A percentile compares a stretch with the other conserved stretches of the same genome.
phyloP scores from a whole-genome alignment of 257 asterid species.

The Galeopsis tetrahit region DNA sequence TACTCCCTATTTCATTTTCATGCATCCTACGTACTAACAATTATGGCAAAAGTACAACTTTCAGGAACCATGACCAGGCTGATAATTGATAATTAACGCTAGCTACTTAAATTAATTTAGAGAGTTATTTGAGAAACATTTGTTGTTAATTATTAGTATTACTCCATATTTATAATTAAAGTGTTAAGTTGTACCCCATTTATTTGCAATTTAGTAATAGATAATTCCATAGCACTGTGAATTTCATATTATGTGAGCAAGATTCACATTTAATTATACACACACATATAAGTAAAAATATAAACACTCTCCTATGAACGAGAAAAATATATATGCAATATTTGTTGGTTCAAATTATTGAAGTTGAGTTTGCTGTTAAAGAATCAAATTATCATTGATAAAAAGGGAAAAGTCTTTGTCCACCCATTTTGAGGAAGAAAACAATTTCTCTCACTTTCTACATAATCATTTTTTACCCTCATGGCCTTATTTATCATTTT shows the following conservation, averaged over 20 bases:
- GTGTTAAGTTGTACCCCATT: too few species aligned
- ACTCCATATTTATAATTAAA: neutral
- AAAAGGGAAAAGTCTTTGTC: neutral
- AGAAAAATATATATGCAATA: too few species aligned
- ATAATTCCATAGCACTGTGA: too few species aligned
- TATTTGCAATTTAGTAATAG: too few species aligned
- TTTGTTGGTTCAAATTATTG: neutral
- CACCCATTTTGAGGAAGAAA: neutral
- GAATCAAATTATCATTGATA: neutral
- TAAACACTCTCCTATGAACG: too few species aligned
- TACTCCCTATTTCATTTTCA: conserved; percentile 39
- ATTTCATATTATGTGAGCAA: too few species aligned
- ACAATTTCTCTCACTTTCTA: neutral
- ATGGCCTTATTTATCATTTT: too few species aligned
- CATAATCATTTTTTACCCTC: neutral
- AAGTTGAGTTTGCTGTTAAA: neutral
- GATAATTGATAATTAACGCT: neutral
- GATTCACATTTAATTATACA: too few species aligned
- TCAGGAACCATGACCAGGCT: neutral
- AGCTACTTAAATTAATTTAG: neutral
- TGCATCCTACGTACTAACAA: conserved; percentile 38
- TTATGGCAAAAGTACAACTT: conserved; percentile 34
- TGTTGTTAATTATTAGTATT: neutral
- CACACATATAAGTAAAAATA: too few species aligned
- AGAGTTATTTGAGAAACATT: neutral